Evolutionary conservation across 345 rosid genomes (phyloP).

Genomic region (Geranium rotundifolium): DNA sequence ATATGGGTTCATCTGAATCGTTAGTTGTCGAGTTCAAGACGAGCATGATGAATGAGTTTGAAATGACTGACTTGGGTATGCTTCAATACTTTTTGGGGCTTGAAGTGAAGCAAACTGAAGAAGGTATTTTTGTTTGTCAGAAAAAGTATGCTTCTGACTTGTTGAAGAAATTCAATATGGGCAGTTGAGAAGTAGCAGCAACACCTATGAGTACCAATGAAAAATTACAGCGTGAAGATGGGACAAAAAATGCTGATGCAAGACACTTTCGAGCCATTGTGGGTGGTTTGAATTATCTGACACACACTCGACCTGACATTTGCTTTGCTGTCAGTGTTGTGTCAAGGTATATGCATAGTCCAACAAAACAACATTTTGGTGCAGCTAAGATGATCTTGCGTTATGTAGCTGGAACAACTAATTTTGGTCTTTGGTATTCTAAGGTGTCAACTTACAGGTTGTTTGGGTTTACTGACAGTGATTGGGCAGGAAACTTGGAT

Average conservation of each 20-base stretch:
- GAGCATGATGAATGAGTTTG: not conserved
- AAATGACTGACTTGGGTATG: not conserved
- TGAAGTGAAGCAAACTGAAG: not conserved
- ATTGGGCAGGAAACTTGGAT: not conserved
- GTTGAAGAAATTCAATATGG: not conserved
- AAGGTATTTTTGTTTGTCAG: not conserved
- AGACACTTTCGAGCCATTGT: not conserved
- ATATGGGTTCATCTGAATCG: not conserved
- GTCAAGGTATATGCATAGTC: slow-evolving; percentile 1
- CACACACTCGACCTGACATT: not conserved
- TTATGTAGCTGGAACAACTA: not conserved
- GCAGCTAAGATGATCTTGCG: slow-evolving; percentile 4
- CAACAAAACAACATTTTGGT: not conserved
- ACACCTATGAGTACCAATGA: not conserved
- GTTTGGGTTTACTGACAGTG: not conserved
- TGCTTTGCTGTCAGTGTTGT: not conserved
- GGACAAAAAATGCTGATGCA: not conserved
- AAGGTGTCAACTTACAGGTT: not conserved
- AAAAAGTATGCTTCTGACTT: not conserved
- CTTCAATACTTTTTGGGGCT: not conserved
- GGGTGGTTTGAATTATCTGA: not conserved
- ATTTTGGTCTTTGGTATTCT: slow-evolving; percentile 1
- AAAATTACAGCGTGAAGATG: not conserved
- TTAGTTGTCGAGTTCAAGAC: not conserved
- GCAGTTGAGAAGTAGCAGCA: not conserved